Evolutionary conservation across 2,329 filamentous ascomycete species (phyloP), one percentile per base, ranked within the genome.

Genomic region (Penicillium sp.): DNA sequence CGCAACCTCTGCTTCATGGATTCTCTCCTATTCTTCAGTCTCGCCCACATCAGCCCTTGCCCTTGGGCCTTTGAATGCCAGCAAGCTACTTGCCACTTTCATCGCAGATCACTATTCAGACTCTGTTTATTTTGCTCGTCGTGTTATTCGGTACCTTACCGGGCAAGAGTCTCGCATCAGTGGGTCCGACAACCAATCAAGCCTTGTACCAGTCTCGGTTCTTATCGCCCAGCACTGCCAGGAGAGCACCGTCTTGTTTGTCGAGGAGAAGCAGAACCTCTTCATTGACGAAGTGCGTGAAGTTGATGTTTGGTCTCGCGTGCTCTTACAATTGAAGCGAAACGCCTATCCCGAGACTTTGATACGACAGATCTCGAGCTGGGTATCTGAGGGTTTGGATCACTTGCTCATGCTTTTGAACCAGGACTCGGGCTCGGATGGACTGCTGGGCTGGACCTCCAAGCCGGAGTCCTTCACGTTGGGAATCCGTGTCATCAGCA

Each of bases 221-320:
- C 60, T 70, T 0, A 68, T 83, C 3, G 62, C 68, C 0, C 70
- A 74, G 4, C 72, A 75, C 11, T 68, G 73, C 4, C 74, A 75
- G 43, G 76, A 80, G 33, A 77, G 73, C 45, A 77, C 74, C 0
- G 73, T 75, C 64, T 84, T 99, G 0, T 99, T 99, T 73, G 89
- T 85, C 0, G 84, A 92, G 58, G 95, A 99, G 77, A 93, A 96
- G 74, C 93, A 96, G 73, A 99, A 99, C 73, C 83, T 97, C n/a
- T 98, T 92, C 75, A 81, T 94, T 53, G 94, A 98, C 73, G 88
- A 93, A 67, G 85, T 92, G 6, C 83, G 87, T 52, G 93, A 97
- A 74, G 82, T 87, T 3, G 78, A 82, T 19, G 74, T 87, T n/a
- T 97, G 93, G 92, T 78, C 83, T 0, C 75, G 74, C 16, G 79